Conservation (phyloP, 805 yeast species). For the Nakazawaea ernobii region DNA sequence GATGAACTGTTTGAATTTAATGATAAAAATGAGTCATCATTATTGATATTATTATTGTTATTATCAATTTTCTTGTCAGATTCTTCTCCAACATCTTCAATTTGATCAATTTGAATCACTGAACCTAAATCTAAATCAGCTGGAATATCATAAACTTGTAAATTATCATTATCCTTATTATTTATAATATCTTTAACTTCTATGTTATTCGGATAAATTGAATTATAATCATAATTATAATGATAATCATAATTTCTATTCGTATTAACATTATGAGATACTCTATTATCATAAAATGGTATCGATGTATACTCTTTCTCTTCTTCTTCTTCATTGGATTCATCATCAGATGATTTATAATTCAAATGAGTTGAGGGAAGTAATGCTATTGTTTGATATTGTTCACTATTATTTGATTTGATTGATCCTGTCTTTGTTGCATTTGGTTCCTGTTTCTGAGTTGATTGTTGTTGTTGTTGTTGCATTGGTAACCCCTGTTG, state of each 20-base stretch:
- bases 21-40: background rate
- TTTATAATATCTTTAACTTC: conserved; percentile 19
- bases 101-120: conserved; percentile 24
- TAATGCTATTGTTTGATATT: conserved; percentile 56
- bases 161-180: conserved; percentile 15
- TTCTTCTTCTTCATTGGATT: conserved; percentile 48
- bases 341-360: conserved; percentile 57
- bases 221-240: conserved; percentile 60
- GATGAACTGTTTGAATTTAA: background rate
- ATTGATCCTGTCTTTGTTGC: conserved; percentile 18
- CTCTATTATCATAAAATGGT: conserved; percentile 36
- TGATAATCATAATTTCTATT: conserved; percentile 71
- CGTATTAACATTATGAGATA: conserved; percentile 69
- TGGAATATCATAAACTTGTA: conserved; percentile 30
- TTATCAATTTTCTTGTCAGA: background rate
- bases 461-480: background rate
- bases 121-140: conserved; percentile 29
- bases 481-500: conserved; percentile 15
- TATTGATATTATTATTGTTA: background rate
- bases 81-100: conserved; percentile 17
- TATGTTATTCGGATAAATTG: conserved; percentile 57
- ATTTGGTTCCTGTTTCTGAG: background rate
- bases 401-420: conserved; percentile 19
- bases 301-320: conserved; percentile 22
- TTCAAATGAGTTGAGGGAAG: conserved; percentile 86